A percentile compares a stretch with the other conserved stretches of the same genome.
These are phyloP conservation scores for Phytophthora hibernalis DNA, from an alignment of 352 stramenopile species.

Conservation along the genomic window DNA sequence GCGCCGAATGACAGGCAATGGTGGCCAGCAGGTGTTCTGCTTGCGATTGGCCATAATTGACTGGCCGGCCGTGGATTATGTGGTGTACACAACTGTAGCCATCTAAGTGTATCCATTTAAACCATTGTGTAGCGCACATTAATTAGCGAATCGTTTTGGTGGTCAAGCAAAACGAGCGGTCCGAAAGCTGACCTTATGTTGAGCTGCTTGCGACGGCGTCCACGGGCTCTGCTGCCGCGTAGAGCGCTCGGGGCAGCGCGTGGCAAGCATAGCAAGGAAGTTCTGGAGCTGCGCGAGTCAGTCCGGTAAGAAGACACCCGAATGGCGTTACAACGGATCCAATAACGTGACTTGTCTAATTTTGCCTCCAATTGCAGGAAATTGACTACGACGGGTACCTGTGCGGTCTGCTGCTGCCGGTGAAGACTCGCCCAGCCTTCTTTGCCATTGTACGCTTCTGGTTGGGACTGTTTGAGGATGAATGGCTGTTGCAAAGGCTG, in stretches of 20 bases:
- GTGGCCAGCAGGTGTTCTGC: constrained; percentile 20
- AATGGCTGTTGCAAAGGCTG: neutral
- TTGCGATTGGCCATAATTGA: constrained; percentile 53
- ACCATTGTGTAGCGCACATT: constrained; percentile 4
- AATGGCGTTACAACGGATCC: neutral
- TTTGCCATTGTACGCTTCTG: constrained; percentile 76
- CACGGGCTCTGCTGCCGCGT: constrained; percentile 11
- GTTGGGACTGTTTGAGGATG: neutral
- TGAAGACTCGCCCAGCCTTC: constrained; percentile 67
- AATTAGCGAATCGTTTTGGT: constrained; percentile 25
- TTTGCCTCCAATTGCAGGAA: constrained; percentile 51
- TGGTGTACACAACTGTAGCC: neutral
- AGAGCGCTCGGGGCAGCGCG: constrained; percentile 15
- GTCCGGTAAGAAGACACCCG: constrained; percentile 41
- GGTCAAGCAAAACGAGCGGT: constrained; percentile 22
- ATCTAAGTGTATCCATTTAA: neutral
- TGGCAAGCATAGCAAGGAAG: constrained; percentile 35
- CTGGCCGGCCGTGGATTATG: constrained; percentile 1
- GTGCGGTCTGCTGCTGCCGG: constrained; percentile 73
- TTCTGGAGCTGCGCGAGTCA: constrained; percentile 44
- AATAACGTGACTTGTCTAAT: neutral
- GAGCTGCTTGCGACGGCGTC: constrained; percentile 25
- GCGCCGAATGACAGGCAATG: constrained; percentile 42
- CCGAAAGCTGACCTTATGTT: constrained; percentile 21
- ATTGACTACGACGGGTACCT: constrained; percentile 88